Percentiles rank a stretch among this genome's conserved stretches.
phyloP scores from a whole-genome alignment of 495 filamentous ascomycete genomes.

The Daldinia loculata region DNA sequence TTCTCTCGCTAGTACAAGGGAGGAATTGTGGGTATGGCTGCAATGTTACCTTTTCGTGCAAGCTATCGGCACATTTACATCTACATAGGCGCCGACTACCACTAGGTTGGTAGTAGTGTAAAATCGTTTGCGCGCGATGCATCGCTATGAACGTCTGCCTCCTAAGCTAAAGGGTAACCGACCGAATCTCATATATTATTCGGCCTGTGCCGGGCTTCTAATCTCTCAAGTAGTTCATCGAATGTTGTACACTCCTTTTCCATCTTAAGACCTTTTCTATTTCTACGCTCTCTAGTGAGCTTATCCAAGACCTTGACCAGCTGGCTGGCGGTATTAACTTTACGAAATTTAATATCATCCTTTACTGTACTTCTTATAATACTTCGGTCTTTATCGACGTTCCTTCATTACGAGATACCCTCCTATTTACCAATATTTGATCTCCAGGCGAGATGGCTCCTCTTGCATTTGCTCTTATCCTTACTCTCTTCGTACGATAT shows the following conservation, averaged over 20 bases:
- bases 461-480: constrained; percentile 26
- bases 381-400: constrained; percentile 6
- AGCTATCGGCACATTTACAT: constrained; percentile 9
- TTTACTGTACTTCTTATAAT: constrained; percentile 13
- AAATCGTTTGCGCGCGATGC: constrained; percentile 14
- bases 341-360: constrained; percentile 27
- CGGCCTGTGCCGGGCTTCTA: constrained; percentile 39
- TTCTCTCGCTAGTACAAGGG: constrained; percentile 12
- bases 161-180: background rate
- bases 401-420: constrained; percentile 2
- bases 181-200: constrained; percentile 30
- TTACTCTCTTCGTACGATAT: constrained; percentile 41
- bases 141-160: background rate
- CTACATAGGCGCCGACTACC: constrained; percentile 33
- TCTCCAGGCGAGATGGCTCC: constrained; percentile 44
- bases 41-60: constrained; percentile 24
- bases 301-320: constrained; percentile 25
- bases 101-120: constrained; percentile 14
- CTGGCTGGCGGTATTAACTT: constrained; percentile 37
- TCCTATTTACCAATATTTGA: background rate
- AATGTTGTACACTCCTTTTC: constrained; percentile 19
- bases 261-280: constrained; percentile 2
- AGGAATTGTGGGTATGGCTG: constrained; percentile 2
- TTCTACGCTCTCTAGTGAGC: constrained; percentile 1
- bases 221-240: constrained; percentile 23